A percentile compares a stretch with the other conserved stretches of the same genome.
These are phyloP conservation scores for Saccharomycopsis synnaedendra DNA, from an alignment of 805 yeast genomes.

Conservation along the genomic window DNA sequence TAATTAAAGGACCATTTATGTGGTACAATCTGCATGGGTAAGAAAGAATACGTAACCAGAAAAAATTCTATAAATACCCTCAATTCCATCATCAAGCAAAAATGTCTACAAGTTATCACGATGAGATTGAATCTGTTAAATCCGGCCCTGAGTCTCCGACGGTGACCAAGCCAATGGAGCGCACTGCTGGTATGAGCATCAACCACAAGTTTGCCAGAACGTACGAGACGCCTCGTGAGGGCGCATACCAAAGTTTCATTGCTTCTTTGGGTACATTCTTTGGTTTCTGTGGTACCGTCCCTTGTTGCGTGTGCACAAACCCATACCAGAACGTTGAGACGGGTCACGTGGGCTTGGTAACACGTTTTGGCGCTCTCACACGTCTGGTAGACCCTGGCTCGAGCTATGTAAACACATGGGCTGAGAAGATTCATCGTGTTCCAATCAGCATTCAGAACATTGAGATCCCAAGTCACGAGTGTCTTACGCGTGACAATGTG, in stretches of 20 bases:
- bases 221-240: slow-evolving; percentile 15
- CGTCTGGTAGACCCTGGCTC: slow-evolving; percentile 63
- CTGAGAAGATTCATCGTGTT: slow-evolving; percentile 41
- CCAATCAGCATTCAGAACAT: slow-evolving; percentile 46
- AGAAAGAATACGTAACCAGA: no score
- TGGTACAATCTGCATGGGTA: no score
- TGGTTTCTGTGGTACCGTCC: slow-evolving; percentile 44
- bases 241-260: slow-evolving; percentile 31
- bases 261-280: slow-evolving; percentile 31
- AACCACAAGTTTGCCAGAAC: not conserved
- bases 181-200: slow-evolving; percentile 1
- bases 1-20: no score
- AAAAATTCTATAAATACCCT: no score
- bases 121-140: no score
- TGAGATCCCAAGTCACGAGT: slow-evolving; percentile 56
- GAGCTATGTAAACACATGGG: slow-evolving; percentile 50
- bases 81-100: no score
- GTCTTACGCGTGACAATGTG: slow-evolving; percentile 65
- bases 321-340: slow-evolving; percentile 52
- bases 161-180: not conserved
- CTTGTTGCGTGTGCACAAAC: slow-evolving; percentile 41
- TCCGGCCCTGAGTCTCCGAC: no score
- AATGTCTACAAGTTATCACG: no score
- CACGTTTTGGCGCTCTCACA: slow-evolving; percentile 54
- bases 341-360: slow-evolving; percentile 60